Evolutionary conservation across 768 basidiomycete species (phyloP).

Genomic region (Tulasnella calospora): DNA sequence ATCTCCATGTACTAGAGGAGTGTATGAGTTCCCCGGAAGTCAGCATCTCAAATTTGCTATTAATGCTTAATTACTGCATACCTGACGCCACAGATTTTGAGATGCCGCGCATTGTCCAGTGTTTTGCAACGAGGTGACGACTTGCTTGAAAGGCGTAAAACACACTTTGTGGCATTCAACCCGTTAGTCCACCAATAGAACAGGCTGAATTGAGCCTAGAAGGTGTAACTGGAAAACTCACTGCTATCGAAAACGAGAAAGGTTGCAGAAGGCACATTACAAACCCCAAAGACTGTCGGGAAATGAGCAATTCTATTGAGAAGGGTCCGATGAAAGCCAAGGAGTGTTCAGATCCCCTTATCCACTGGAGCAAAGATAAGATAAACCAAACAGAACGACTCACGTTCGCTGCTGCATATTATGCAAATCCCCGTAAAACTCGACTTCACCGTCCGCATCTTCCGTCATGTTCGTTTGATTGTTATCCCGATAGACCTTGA

Average conservation of each 20-base stretch:
- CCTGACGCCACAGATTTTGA: background rate
- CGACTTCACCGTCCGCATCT: background rate
- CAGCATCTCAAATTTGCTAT: background rate
- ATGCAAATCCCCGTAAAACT: background rate
- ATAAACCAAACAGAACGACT: background rate
- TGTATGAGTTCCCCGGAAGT: background rate
- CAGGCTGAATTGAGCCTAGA: background rate
- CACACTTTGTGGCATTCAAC: background rate
- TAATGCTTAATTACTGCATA: background rate
- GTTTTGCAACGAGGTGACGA: background rate
- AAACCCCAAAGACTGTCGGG: background rate
- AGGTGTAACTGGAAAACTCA: background rate
- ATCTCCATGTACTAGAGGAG: background rate
- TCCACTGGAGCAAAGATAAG: background rate
- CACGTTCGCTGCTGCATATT: background rate
- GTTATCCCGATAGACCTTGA: background rate
- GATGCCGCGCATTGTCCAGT: background rate
- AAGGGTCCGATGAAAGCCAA: background rate
- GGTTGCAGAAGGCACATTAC: background rate
- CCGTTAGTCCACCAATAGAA: background rate
- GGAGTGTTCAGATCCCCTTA: background rate
- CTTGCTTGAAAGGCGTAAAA: background rate
- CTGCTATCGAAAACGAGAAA: background rate
- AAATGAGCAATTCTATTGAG: background rate
- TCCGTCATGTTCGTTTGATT: background rate